Percentiles rank a stretch among this genome's conserved stretches.
phyloP scores from a whole-genome alignment of 106 monocot genomes.

The Agapanthus africanus region DNA sequence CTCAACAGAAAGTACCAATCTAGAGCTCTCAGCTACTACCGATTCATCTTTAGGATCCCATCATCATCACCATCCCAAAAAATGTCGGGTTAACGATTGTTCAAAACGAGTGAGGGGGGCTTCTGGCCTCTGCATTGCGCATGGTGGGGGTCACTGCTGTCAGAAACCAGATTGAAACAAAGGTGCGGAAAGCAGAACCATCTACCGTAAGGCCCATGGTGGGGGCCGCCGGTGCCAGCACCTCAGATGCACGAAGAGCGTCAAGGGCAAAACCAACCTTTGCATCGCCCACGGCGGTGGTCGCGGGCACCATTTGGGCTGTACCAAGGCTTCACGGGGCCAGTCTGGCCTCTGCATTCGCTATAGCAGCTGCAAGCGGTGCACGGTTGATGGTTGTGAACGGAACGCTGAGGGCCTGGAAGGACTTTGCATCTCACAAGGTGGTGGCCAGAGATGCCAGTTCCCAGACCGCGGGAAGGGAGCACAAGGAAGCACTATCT shows the following conservation, averaged over 20 bases:
- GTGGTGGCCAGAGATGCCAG: conserved; percentile 85
- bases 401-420: conserved; percentile 84
- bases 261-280: conserved; percentile 82
- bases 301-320: conserved; percentile 35
- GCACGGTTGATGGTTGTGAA: conserved; percentile 54
- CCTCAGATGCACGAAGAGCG: conserved; percentile 87
- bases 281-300: conserved; percentile 99
- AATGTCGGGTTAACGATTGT: conserved; percentile 70
- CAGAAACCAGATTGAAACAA: conserved; percentile 92
- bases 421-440: conserved; percentile 92
- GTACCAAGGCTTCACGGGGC: conserved; percentile 78
- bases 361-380: conserved; percentile 90
- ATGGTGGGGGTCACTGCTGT: conserved; percentile 93
- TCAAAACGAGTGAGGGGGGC: conserved; percentile 83
- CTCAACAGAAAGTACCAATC: conserved; percentile 5
- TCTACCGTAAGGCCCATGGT: conserved; percentile 89
- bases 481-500: conserved; percentile 90
- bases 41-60: conserved; percentile 18
- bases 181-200: conserved; percentile 82
- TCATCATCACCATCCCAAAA: conserved; percentile 41
- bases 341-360: conserved; percentile 77
- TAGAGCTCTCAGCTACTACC: conserved; percentile 43
- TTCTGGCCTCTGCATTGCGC: conserved; percentile 88
- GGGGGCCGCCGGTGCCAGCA: conserved; percentile 77
- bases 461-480: conserved; percentile 55